A percentile compares a stretch with the other conserved stretches of the same genome.
These are phyloP conservation scores for Beauveria bassiana DNA, from an alignment of 2,329 filamentous ascomycete species.

Conservation along the genomic window DNA sequence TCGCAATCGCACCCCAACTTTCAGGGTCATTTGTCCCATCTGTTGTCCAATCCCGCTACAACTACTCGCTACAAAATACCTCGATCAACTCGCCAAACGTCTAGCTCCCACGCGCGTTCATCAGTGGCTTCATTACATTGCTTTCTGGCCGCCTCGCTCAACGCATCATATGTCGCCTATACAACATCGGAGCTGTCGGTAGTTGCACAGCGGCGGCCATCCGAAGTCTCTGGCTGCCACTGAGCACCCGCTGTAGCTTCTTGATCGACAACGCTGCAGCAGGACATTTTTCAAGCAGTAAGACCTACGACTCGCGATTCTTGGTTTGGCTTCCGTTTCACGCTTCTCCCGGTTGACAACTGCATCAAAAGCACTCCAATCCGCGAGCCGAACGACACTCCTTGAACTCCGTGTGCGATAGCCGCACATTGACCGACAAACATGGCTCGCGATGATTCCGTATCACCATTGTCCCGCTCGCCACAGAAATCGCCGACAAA, in stretches of 20 bases:
- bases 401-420: not conserved
- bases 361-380: not conserved
- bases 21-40: not conserved
- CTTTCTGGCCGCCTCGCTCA: not conserved
- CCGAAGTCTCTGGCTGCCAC: not conserved
- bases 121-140: not conserved
- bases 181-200: not conserved
- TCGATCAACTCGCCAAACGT: not conserved
- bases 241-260: not conserved
- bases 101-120: not conserved
- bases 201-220: not conserved
- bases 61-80: not conserved
- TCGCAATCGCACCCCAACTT: constrained; percentile 4
- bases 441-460: constrained; percentile 17
- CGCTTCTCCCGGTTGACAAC: not conserved
- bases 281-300: too few species aligned
- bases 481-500: constrained; percentile 15
- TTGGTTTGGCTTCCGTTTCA: not conserved
- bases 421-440: not conserved
- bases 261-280: not conserved
- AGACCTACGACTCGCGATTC: not conserved
- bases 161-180: not conserved
- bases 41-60: not conserved
- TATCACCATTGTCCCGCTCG: constrained; percentile 19
- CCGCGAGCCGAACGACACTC: not conserved